These are phyloP conservation scores for Paecilomyces fulvus DNA, from an alignment of 2,329 filamentous ascomycete genomes.

Conservation along the genomic window DNA sequence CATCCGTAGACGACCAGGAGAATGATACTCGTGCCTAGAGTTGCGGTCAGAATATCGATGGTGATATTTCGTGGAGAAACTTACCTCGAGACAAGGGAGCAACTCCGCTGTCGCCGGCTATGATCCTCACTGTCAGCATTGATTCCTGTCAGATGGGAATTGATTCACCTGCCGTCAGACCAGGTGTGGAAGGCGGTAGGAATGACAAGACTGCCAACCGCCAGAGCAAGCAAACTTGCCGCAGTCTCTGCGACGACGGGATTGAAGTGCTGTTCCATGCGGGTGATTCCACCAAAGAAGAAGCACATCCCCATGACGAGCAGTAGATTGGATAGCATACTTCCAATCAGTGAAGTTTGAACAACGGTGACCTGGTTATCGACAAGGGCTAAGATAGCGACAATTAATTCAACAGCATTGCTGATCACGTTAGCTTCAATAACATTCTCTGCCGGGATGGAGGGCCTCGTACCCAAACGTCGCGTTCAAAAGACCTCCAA, in stretches of 20 bases:
- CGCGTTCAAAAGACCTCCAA: conserved; percentile 83
- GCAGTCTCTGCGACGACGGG: conserved; percentile 85
- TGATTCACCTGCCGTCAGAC: conserved; percentile 27
- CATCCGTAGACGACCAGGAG: conserved; percentile 73
- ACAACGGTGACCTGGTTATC: conserved; percentile 73
- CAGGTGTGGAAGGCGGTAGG: conserved; percentile 73
- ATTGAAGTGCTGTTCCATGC: conserved; percentile 82
- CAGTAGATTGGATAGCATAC: conserved; percentile 82
- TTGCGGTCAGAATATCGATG: conserved; percentile 5
- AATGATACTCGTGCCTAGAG: conserved; percentile 56
- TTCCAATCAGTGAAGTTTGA: conserved; percentile 85
- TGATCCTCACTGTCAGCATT: background rate
- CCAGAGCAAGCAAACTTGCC: conserved; percentile 68
- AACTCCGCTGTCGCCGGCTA: conserved; percentile 19
- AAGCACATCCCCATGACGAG: conserved; percentile 89
- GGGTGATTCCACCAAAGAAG: conserved; percentile 74
- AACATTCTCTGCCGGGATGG: background rate
- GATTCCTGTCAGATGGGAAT: background rate
- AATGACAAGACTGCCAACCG: conserved; percentile 75
- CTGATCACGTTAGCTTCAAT: conserved; percentile 24
- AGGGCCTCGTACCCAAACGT: conserved; percentile 56
- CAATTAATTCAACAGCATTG: conserved; percentile 83
- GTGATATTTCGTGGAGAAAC: background rate
- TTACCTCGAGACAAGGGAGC: conserved; percentile 27
- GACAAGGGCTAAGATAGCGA: conserved; percentile 72